A percentile compares a stretch with the other conserved stretches of the same genome.
Evolutionary conservation across 2,329 filamentous ascomycete species (phyloP).

Genomic region (Cladobotryum mycophilum): DNA sequence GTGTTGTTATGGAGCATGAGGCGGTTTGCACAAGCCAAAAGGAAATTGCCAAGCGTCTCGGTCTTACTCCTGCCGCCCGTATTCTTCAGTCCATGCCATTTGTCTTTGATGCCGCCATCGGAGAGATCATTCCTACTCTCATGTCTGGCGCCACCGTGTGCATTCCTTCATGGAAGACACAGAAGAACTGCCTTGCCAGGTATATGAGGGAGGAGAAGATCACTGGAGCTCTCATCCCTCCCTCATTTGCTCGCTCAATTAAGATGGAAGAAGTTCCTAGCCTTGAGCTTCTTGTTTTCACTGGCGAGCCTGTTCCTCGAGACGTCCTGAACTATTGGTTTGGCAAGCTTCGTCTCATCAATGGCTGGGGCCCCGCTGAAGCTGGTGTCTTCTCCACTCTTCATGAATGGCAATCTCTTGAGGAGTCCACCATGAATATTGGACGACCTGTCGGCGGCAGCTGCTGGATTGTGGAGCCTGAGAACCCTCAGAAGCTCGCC

Average conservation of each 20-base stretch:
- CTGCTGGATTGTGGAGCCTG: conserved; percentile 7
- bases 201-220: not conserved
- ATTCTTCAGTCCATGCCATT: conserved; percentile 13
- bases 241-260: not conserved
- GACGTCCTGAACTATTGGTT: conserved; percentile 9
- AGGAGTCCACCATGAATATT: conserved; percentile 1
- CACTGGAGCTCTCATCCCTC: conserved; percentile 1
- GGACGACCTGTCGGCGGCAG: not conserved
- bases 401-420: not conserved
- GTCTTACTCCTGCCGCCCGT: not conserved
- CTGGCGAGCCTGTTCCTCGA: conserved; percentile 3
- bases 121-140: conserved; percentile 9
- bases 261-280: not conserved
- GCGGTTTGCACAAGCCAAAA: not conserved
- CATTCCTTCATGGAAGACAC: conserved; percentile 11
- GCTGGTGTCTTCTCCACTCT: not conserved
- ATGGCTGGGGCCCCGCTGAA: conserved; percentile 9
- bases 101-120: conserved; percentile 12
- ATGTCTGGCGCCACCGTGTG: conserved; percentile 9
- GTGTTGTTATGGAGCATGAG: conserved; percentile 4
- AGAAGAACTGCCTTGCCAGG: not conserved
- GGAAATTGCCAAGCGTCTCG: not conserved
- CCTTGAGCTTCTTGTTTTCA: not conserved
- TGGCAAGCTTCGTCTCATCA: conserved; percentile 1
- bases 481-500: not conserved